A percentile compares a stretch with the other conserved stretches of the same genome.
Evolutionary conservation across 352 stramenopile genomes (phyloP).

Genomic region (Aphanomyces astaci): DNA sequence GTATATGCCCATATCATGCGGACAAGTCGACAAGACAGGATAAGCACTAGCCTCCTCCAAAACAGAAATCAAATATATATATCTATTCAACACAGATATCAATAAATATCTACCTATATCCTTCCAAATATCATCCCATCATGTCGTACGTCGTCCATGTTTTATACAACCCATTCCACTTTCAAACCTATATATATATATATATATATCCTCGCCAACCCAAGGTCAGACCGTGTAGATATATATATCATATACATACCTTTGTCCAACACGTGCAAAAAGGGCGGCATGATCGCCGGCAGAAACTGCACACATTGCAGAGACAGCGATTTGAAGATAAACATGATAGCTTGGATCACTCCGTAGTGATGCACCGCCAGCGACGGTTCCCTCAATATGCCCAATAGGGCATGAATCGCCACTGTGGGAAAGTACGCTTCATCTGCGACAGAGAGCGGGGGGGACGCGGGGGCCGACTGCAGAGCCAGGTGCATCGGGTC

Average conservation of each 20-base stretch:
- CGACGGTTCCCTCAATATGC: slow-evolving; percentile 93
- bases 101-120: too few species aligned
- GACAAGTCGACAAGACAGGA: too few species aligned
- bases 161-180: too few species aligned
- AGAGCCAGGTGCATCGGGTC: not conserved
- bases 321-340: slow-evolving; percentile 97
- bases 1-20: too few species aligned
- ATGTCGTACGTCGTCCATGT: too few species aligned
- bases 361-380: slow-evolving; percentile 93
- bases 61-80: too few species aligned
- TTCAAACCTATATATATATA: too few species aligned
- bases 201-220: too few species aligned
- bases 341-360: slow-evolving; percentile 98
- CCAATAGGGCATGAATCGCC: slow-evolving; percentile 93
- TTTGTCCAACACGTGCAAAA: slow-evolving; percentile 88
- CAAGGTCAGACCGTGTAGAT: too few species aligned
- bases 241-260: slow-evolving; percentile 18
- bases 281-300: slow-evolving; percentile 95
- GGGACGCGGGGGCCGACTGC: slow-evolving; percentile 62
- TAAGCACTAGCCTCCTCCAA: too few species aligned
- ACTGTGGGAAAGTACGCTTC: slow-evolving; percentile 97
- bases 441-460: slow-evolving; percentile 53
- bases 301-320: slow-evolving; percentile 94
- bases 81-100: too few species aligned
- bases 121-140: too few species aligned